A percentile compares a stretch with the other conserved stretches of the same genome.
Conservation (phyloP, 2,329 filamentous ascomycete species). For the Calonectria ilicicola region DNA sequence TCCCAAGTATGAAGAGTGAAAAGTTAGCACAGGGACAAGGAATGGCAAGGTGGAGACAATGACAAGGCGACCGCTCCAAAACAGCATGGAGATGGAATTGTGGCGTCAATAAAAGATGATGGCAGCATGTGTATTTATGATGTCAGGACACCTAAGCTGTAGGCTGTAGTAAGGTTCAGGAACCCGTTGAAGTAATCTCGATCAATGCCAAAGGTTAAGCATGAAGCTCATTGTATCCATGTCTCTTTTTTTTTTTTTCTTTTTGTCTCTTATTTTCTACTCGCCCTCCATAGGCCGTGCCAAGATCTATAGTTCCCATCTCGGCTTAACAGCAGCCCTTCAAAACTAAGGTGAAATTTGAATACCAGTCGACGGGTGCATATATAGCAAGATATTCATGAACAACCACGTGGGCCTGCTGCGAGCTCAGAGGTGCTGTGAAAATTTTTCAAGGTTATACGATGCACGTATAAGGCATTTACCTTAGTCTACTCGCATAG, state of each 20-base stretch:
- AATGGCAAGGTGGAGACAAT: neutral
- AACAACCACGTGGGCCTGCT: too few species aligned
- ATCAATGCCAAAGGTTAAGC: neutral
- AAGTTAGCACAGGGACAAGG: neutral
- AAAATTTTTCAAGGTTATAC: neutral
- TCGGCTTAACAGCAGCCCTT: too few species aligned
- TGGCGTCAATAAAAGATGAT: neutral
- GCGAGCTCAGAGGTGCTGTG: too few species aligned
- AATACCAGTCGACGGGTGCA: too few species aligned
- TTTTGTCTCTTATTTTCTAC: neutral
- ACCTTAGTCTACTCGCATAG: neutral
- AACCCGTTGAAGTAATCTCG: neutral
- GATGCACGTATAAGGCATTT: neutral
- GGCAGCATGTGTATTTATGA: neutral
- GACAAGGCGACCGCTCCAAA: neutral
- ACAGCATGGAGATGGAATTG: neutral
- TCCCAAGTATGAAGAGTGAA: neutral
- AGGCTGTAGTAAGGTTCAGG: neutral
- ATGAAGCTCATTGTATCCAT: neutral
- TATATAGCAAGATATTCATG: too few species aligned
- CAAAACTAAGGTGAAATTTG: too few species aligned
- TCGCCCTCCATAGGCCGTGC: too few species aligned
- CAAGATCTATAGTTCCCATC: too few species aligned
- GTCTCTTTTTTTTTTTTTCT: neutral
- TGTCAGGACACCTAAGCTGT: neutral